Base-by-base conservation (phyloP, 257 asterid species). In the Craterostigma plantagineum region DNA sequence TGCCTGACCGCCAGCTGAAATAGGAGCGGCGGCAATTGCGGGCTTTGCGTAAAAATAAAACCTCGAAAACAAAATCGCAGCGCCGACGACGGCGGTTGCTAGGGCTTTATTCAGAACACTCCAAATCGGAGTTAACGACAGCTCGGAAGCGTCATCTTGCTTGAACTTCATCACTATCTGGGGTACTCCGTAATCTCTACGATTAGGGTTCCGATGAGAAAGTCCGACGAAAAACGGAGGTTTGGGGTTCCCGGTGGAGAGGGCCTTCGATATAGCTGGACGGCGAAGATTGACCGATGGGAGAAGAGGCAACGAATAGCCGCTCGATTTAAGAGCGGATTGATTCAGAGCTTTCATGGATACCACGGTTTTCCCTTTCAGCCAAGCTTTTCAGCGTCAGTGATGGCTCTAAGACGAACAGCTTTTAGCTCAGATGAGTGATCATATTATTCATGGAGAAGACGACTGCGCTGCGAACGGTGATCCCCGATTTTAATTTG, bases 11-110 rank as follows among this genome's bases (percentile, higher is more conserved):
- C n/a, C n/a, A n/a, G n/a, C n/a, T n/a, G 71, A 63, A 7, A 63
- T 56, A 0, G 64, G 49, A 44, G 51, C 35, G 11, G 68, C 56
- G 9, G 76, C 70, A 10, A 52, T 27, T 7, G 70, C 9, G 11
- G 59, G 70, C 16, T 54, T 49, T 7, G 42, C 8, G 5, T 51
- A 36, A 14, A 69, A 43, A 34, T 11, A 34, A 34, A 66, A 52
- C 0, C 76, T 65, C 0, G 68, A 43, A 10, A 72, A 40, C 33
- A 72, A 36, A 16, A 76, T 55, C 0, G 72, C 68, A 11, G 77
- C 71, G 41, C 76, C 74, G 27, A 75, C 59, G 37, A 67, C 37
- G 11, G 77, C 43, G 52, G 90, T 52, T 35, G 63, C 44, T 14
- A 66, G 17, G 36, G 72, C 46, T 30, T 69, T 43, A 46, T 27